Percentiles rank a stretch among this genome's conserved stretches.
phyloP scores from a whole-genome alignment of 164 flowering plant species.

The Taxillus chinensis region DNA sequence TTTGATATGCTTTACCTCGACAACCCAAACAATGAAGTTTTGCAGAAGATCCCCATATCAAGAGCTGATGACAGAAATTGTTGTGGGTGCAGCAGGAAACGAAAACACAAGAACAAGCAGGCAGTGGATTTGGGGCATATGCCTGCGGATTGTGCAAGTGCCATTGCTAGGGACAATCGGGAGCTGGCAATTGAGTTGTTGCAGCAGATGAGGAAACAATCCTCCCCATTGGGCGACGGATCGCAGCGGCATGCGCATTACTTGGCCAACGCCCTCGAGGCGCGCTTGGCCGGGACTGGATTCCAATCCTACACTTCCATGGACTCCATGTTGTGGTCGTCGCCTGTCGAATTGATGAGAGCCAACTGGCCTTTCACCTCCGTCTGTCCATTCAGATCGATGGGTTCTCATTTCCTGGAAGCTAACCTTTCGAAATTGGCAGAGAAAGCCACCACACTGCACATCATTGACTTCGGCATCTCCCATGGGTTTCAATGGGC shows the following conservation, averaged over 20 bases:
- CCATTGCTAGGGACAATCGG: slow-evolving; percentile 7
- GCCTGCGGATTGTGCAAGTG: slow-evolving; percentile 13
- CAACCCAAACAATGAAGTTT: not conserved
- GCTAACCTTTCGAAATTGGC: not conserved
- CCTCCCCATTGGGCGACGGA: not conserved
- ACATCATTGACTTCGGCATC: not conserved
- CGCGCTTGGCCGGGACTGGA: not conserved
- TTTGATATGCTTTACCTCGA: not conserved
- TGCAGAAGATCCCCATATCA: too few species aligned
- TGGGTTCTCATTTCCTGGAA: not conserved
- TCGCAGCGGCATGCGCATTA: not conserved
- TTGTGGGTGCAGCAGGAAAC: not conserved
- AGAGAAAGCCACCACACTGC: not conserved
- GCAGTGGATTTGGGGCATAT: slow-evolving; percentile 15
- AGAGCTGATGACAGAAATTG: not conserved
- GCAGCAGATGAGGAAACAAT: slow-evolving; percentile 5
- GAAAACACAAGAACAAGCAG: not conserved
- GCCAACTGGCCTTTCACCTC: not conserved
- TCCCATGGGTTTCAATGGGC: not conserved
- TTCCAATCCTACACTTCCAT: not conserved
- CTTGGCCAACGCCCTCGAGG: not conserved
- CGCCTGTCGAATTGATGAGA: not conserved
- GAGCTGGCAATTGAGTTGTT: slow-evolving; percentile 9
- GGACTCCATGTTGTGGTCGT: not conserved
- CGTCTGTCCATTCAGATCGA: not conserved